Evolutionary conservation across 495 filamentous ascomycete species (phyloP), one percentile per base, ranked within the genome.

Genomic region (Penicillium canescens): DNA sequence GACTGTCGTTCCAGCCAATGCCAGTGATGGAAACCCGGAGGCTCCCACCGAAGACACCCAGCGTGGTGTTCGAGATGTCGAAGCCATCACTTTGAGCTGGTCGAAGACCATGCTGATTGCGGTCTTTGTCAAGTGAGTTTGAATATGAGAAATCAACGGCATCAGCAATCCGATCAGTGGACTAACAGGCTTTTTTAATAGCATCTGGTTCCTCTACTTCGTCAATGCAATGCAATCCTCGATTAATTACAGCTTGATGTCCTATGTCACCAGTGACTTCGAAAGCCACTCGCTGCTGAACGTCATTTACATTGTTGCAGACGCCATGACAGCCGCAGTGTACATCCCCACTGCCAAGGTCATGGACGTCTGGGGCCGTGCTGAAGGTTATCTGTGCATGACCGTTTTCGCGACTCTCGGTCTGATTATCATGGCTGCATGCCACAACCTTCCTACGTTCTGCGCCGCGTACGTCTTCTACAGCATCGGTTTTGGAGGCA

Each of bases 341-440:
- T 75, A 66, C 48, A 67, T 89, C 40, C 79, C 86, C 2, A 66
- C 87, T 16, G 86, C 85, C 39, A 88, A 89, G 67, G 73, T 87
- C 37, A 74, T 89, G 60, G 85, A 91, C 59, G 69, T 86, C 23
- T 89, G 79, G 75, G 87, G 86, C 50, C 64, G 83, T 63, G 58
- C 82, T 57, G 65, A 79, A 45, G 78, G 77, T 33, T 89, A 86
- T 58, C 69, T 66, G 11, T 39, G 77, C 49, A 73, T 75, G 71
- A 47, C 69, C 0, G 16, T 56, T 9, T 64, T 75, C 37, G 61
- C 68, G 2, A 76, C 69, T 0, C 28, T 79, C 3, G 70, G 72
- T 6, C 40, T 81, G 54, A 71, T 82, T 36, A 57, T 82, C 52
- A 77, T 81, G 66, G 79, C 80, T n/a, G 67, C 66, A 6, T 81